These are phyloP conservation scores for Cornus florida DNA, from an alignment of 148 eudicot species.

Conservation along the genomic window DNA sequence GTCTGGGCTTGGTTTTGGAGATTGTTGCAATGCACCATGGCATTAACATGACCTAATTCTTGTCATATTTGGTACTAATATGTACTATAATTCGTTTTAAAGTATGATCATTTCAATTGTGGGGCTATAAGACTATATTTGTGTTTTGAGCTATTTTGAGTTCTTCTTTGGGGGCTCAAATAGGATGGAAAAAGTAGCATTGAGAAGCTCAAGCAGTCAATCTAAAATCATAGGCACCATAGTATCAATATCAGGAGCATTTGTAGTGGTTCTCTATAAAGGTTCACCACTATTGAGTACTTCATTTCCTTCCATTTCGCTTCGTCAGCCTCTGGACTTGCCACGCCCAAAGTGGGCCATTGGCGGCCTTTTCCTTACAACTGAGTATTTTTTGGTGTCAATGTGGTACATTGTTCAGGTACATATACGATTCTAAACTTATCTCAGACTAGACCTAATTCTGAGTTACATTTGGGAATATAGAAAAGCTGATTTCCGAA, in stretches of 20 bases:
- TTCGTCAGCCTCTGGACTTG: conserved; percentile 14
- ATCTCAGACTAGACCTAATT: not conserved
- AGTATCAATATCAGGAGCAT: conserved; percentile 39
- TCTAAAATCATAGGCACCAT: conserved; percentile 37
- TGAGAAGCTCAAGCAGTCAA: conserved; percentile 27
- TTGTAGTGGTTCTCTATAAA: conserved; percentile 36
- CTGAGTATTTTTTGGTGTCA: conserved; percentile 56
- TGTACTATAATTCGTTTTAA: too few relatives aligned
- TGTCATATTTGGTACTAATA: too few relatives aligned
- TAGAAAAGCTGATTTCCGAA: not conserved
- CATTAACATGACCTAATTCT: too few relatives aligned
- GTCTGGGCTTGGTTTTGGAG: too few relatives aligned
- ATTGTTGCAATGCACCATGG: too few relatives aligned
- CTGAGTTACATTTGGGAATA: not conserved
- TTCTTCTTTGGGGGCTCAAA: too few relatives aligned
- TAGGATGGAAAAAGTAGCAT: conserved; percentile 38
- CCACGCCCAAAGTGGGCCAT: conserved; percentile 48
- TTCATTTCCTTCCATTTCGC: conserved; percentile 13
- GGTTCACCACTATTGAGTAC: conserved; percentile 23
- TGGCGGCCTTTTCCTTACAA: conserved; percentile 62
- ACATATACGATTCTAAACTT: not conserved
- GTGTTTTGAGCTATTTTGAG: too few relatives aligned
- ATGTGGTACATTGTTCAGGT: conserved; percentile 77
- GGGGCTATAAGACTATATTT: too few relatives aligned
- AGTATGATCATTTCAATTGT: too few relatives aligned